These are phyloP conservation scores for Thuja plicata DNA, from an alignment of 83 land plant species.

Conservation along the genomic window DNA sequence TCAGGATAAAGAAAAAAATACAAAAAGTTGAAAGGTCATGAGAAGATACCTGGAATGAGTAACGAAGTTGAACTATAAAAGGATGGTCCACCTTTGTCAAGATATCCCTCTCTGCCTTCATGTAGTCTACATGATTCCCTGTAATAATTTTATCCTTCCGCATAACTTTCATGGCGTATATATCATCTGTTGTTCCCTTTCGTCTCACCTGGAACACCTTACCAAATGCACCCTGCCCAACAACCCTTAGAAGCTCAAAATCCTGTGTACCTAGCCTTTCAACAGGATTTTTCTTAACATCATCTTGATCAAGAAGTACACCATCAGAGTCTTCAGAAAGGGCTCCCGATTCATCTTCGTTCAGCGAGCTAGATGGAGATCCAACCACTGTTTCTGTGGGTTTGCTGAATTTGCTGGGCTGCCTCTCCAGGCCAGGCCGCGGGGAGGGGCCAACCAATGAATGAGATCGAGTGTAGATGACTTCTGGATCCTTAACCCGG, in stretches of 20 bases:
- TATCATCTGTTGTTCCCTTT: conserved; percentile 63
- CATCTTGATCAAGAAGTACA: conserved; percentile 18
- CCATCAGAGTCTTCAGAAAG: conserved; percentile 14
- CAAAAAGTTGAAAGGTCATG: not conserved
- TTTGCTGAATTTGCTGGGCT: conserved; percentile 47
- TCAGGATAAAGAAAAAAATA: not conserved
- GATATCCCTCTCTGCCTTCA: conserved; percentile 98
- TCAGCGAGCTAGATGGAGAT: conserved; percentile 4
- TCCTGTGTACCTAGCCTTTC: conserved; percentile 69
- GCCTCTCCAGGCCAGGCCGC: conserved; percentile 41
- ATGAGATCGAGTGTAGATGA: conserved; percentile 74
- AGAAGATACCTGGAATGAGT: conserved; percentile 85
- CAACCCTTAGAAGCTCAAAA: conserved; percentile 84
- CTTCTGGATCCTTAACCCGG: conserved; percentile 53
- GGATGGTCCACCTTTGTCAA: conserved; percentile 91
- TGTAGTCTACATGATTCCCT: conserved; percentile 89
- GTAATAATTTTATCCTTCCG: conserved; percentile 82
- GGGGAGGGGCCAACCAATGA: conserved; percentile 87
- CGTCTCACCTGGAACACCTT: conserved; percentile 91
- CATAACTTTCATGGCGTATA: conserved; percentile 99
- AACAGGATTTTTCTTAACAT: not conserved
- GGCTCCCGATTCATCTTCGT: conserved; percentile 1
- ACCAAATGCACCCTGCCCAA: conserved; percentile 96
- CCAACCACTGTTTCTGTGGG: not conserved
- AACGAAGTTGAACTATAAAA: conserved; percentile 88